Base-by-base conservation (phyloP, 345 rosid genomes). In the Citrus hindsii region DNA sequence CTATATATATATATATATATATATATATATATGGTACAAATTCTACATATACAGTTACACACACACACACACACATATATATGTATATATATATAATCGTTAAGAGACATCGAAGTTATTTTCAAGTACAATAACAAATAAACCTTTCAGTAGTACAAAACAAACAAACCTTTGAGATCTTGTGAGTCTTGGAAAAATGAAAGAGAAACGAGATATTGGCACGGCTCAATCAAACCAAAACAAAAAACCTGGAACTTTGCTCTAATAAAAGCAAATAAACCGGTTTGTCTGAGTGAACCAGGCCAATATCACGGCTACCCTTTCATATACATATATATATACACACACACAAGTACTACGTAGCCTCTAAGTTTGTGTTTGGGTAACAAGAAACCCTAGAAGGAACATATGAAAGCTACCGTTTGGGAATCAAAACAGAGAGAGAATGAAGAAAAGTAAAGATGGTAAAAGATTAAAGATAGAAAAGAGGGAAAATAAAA, bases 121-220 rank as follows among this genome's bases (percentile, higher is more conserved):
- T 10, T 3, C 51, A 46, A 46, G 3, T 46, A 46, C 51, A 46
- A 46, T 3, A 12, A 46, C 51, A 13, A 46, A 46, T 46, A 46
- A 46, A 46, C 5, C 51, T 13, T 13, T 46, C 16, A 46, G 51
- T 3, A 13, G 51, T 46, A 4, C 51, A 13, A 46, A 46, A 46
- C 5, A 46, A 46, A 46, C 77, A 75, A 75, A 75, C 77, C 77
- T 63, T 70, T 27, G 55, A 1, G 21, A 40, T 6, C 67, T 60
- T 24, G 32, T 25, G 32, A 40, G 22, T 22, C 19, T 40, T 25
- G 48, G 82, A 81, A 56, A 68, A 56, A 68, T 87, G 90, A 88
- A 87, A 91, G 84, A 84, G 94, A 85, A 89, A 87, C 84, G 89
- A 83, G 98, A 93, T 93, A 91, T 93, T 93, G 96, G 92, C 96